Evolutionary conservation across 306 rosid genomes (phyloP).

Genomic region (Glycyrrhiza uralensis): DNA sequence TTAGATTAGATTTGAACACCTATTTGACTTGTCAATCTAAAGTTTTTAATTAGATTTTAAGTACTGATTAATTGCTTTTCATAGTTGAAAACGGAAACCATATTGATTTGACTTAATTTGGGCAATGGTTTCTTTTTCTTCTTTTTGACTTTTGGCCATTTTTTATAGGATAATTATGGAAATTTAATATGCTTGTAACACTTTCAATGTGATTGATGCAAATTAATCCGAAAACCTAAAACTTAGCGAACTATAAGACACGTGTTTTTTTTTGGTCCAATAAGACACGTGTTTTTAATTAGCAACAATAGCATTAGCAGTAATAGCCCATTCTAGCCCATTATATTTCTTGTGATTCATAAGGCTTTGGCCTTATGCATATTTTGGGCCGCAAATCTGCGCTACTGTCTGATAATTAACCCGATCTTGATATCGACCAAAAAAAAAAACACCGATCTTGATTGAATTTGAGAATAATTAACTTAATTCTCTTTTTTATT

Average conservation of each 20-base stretch:
- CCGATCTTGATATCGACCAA: no score
- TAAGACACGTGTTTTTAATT: no score
- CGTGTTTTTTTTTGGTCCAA: no score
- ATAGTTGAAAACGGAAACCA: not conserved
- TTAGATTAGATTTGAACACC: not conserved
- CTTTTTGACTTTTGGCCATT: not conserved
- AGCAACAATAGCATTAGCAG: not conserved
- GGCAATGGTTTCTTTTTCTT: not conserved
- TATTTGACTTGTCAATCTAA: not conserved
- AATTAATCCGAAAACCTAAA: not conserved
- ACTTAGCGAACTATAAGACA: not conserved
- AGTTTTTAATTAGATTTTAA: not conserved
- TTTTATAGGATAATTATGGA: not conserved
- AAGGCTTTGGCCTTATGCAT: not conserved
- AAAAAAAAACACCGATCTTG: no score
- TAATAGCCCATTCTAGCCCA: not conserved
- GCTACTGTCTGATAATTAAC: not conserved
- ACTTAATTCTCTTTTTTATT: not conserved
- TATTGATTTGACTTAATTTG: not conserved
- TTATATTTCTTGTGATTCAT: not conserved
- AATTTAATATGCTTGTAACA: not conserved
- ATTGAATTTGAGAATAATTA: not conserved
- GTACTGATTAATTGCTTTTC: not conserved
- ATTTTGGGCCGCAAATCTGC: constrained; percentile 42
- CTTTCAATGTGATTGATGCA: not conserved